Base-by-base conservation (phyloP, 768 basidiomycete species). In the Brasilioporus rufonigricans region DNA sequence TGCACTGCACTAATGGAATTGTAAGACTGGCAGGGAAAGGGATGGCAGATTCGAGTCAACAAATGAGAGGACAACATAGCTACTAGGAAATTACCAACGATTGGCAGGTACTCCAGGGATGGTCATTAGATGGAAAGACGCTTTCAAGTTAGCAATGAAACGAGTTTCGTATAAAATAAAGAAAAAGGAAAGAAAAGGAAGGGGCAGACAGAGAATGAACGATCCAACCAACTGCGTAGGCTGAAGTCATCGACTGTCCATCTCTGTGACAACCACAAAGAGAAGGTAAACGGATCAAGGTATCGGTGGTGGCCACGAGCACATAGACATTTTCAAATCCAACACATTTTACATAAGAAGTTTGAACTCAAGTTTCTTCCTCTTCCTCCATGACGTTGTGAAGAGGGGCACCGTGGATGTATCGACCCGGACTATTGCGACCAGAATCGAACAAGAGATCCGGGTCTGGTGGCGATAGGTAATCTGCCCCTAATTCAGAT, bases 301-400 rank as follows among this genome's bases (percentile, higher is more conserved):
- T 67, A 61, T 70, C 61, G 68, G 59, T 65, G 55, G 60, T n/a
- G 43, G 40, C 51, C 55, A 67, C 55, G 49, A 63, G 46, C 52
- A 55, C 27, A 59, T 44, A 10, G 32, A 48, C 51, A 38, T 29
- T 36, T 54, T 52, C 6, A 58, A 58, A 56, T 44, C 46, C 53
- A 51, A 58, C 58, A 59, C 65, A 61, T 48, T 49, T 65, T 59
- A 68, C 65, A 64, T 12, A 49, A 9, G 45, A 50, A 49, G 16
- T 36, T 44, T 23, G 45, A 45, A 48, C 36, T 53, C 38, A 59
- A 2, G 85, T 84, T 62, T 89, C 86, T 57, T 91, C 53, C 36
- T 55, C 89, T 55, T 88, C 90, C 67, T 92, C 91, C 45, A 91
- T 23, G 39, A 93, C 91, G 57, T 93, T 93, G 60, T 92, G 89